Evolutionary conservation across 1,284 basidiomycete species (phyloP).

Genomic region (Moesziomyces sp.): DNA sequence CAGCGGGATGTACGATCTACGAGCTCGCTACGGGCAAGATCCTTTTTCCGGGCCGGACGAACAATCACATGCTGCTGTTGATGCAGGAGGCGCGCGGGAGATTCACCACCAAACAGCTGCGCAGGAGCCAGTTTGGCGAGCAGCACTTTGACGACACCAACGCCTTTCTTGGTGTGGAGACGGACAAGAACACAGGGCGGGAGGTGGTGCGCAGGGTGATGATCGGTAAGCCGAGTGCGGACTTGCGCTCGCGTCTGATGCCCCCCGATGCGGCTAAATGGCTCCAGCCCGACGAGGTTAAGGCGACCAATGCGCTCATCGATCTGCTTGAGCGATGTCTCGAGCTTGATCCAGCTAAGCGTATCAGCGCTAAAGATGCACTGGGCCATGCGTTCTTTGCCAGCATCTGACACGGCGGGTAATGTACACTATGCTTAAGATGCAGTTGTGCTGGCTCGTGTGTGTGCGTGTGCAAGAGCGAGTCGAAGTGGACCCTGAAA

Average conservation of each 20-base stretch:
- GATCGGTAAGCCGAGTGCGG: conserved; percentile 83
- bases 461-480: too few species aligned
- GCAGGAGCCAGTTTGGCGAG: conserved; percentile 89
- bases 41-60: conserved; percentile 92
- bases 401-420: conserved; percentile 1
- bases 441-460: too few species aligned
- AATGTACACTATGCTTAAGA: too few species aligned
- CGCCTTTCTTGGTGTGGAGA: conserved; percentile 57
- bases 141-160: conserved; percentile 92
- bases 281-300: conserved; percentile 87
- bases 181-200: conserved; percentile 68
- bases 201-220: conserved; percentile 83
- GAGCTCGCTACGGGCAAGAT: conserved; percentile 99
- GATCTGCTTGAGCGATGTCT: conserved; percentile 93
- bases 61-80: conserved; percentile 89
- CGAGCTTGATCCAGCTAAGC: conserved; percentile 84
- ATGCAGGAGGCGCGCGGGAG: conserved; percentile 91
- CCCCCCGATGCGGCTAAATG: conserved; percentile 78
- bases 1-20: conserved; percentile 95
- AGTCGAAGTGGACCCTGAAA: conserved; percentile 9
- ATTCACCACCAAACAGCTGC: conserved; percentile 92
- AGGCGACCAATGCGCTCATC: conserved; percentile 83
- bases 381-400: conserved; percentile 81
- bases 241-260: conserved; percentile 83
- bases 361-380: conserved; percentile 88